phyloP scores from a whole-genome alignment of 257 asterid genomes.

The Schizonepeta tenuifolia region DNA sequence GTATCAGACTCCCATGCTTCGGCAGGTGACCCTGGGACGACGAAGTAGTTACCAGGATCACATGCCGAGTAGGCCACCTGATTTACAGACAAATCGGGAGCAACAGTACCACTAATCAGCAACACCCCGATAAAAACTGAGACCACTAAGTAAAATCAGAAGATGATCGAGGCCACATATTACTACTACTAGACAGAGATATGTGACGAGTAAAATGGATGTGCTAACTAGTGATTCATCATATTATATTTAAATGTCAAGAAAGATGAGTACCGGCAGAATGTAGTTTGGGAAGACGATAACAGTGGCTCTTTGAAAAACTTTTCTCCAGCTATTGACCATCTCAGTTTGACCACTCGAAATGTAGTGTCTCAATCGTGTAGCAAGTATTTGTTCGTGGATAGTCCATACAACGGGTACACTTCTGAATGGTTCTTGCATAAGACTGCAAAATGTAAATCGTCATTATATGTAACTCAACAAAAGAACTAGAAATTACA shows the following conservation, averaged over 20 bases:
- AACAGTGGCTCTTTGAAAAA: constrained; percentile 67
- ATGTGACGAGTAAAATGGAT: background rate
- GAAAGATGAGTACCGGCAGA: constrained; percentile 64
- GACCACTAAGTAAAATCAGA: background rate
- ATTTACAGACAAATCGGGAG: constrained; percentile 31
- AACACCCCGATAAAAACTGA: background rate
- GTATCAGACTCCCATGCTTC: constrained; percentile 62
- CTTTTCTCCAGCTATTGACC: constrained; percentile 72
- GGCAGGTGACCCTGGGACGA: constrained; percentile 76
- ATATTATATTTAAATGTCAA: constrained; percentile 19
- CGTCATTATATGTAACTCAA: constrained; percentile 34
- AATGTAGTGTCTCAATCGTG: constrained; percentile 55
- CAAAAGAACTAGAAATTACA: background rate
- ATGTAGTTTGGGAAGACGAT: constrained; percentile 81
- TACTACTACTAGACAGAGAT: no score
- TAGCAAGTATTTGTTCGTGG: constrained; percentile 72
- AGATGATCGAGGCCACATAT: background rate
- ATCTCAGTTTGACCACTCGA: constrained; percentile 55
- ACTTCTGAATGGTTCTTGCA: constrained; percentile 86
- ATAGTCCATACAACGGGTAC: constrained; percentile 87
- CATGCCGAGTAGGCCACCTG: constrained; percentile 71
- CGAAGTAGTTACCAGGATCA: constrained; percentile 86
- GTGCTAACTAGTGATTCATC: background rate
- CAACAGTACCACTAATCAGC: background rate
- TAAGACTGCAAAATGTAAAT: constrained; percentile 69